Conservation (phyloP, 345 rosid genomes). For the Erucastrum elatum region DNA sequence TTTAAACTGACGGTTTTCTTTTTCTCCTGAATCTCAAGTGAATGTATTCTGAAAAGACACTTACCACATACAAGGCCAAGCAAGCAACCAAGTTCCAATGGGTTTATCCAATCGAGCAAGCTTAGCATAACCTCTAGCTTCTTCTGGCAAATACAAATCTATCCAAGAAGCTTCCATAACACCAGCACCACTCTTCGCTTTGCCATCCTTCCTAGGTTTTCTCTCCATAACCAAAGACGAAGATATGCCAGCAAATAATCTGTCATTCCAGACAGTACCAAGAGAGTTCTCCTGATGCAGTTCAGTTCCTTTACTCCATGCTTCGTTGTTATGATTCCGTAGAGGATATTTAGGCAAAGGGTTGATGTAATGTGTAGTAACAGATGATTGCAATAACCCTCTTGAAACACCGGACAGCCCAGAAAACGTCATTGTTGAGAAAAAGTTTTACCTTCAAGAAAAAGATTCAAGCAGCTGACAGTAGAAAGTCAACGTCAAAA, state of each 20-base stretch:
- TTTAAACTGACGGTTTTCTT: no score
- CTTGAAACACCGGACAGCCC: slow-evolving; percentile 16
- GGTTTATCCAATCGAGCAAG: slow-evolving; percentile 88
- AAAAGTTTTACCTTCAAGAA: slow-evolving; percentile 8
- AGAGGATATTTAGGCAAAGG: not conserved
- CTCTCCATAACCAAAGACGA: slow-evolving; percentile 29
- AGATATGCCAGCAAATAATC: slow-evolving; percentile 39
- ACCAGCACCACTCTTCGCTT: slow-evolving; percentile 20
- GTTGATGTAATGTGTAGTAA: slow-evolving; percentile 2
- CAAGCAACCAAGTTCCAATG: slow-evolving; percentile 87
- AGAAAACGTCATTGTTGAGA: slow-evolving; percentile 37
- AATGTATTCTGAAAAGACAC: slow-evolving; percentile 9
- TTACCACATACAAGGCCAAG: slow-evolving; percentile 97
- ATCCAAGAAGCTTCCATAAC: slow-evolving; percentile 59
- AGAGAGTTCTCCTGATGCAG: slow-evolving; percentile 22
- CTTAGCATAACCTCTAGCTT: slow-evolving; percentile 62
- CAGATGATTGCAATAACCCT: slow-evolving; percentile 33
- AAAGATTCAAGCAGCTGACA: not conserved
- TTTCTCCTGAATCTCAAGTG: not conserved
- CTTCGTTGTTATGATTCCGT: slow-evolving; percentile 22
- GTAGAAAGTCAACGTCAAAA: not conserved
- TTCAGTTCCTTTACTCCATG: slow-evolving; percentile 7
- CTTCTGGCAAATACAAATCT: slow-evolving; percentile 63
- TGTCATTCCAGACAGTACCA: slow-evolving; percentile 25
- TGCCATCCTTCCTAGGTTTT: slow-evolving; percentile 12